Base-by-base conservation (phyloP, 176 grass and related monocot species). In the Cenchrus purpureus region DNA sequence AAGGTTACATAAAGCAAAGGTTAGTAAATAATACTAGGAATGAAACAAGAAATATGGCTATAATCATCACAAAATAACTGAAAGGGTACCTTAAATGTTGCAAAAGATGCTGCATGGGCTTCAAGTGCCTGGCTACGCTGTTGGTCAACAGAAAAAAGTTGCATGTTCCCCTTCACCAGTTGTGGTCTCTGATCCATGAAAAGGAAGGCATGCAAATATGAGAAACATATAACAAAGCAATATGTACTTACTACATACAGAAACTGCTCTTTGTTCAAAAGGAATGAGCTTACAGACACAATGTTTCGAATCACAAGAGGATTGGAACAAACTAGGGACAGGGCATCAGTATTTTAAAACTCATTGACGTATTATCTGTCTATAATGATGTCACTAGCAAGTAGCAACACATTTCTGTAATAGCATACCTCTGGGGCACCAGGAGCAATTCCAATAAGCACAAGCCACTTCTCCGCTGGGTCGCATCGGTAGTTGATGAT, bases 41-140 rank as follows among this genome's bases (percentile, higher is more conserved):
- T 55, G 72, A 20, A 57, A 72, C 7, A 49, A 75, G 73, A 80
- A 71, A 79, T 59, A 81, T 28, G 19, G 20, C 0, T 37, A 51
- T 52, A 19, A 55, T 32, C 63, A 68, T 14, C 45, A 48, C 17
- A 81, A 63, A 7, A 7, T 50, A 85, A 74, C 20, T 75, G 16
- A 79, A 83, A 25, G 0, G 55, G 15, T 56, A 91, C 91, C 90
- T 99, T 99, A 92, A 98, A 89, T 62, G 96, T 83, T 73, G 93
- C 91, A 86, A 99, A 99, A 52, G 93, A 92, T 79, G 97, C 93
- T 57, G 97, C 90, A 82, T 99, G 97, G 76, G 97, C 97, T 94
- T 99, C 97, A 94, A 99, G 93, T 42, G 93, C 93, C 86, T 99
- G 97, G 72, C 97, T 99, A 88, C 97, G 93, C 74, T 99, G 97